Evolutionary conservation across 129 eudicot genomes (phyloP).

Genomic region (Saposhnikovia divaricata): DNA sequence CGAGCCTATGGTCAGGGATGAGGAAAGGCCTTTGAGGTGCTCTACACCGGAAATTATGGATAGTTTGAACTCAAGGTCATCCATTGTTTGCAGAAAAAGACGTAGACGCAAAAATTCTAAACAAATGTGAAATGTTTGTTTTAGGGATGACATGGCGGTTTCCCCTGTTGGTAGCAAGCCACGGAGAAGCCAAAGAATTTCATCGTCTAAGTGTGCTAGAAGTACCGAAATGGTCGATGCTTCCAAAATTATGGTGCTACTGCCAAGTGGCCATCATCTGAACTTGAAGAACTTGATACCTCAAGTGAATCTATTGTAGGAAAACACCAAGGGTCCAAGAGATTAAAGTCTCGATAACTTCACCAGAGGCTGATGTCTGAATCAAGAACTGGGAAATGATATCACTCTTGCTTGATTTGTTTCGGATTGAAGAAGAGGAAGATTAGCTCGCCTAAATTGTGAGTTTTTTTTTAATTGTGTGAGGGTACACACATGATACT

Average conservation of each 20-base stretch:
- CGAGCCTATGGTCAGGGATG: not conserved
- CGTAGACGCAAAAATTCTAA: not conserved
- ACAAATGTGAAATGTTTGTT: not conserved
- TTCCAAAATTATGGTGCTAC: not conserved
- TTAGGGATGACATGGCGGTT: conserved; percentile 17
- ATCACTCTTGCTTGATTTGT: conserved; percentile 3
- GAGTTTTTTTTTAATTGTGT: not conserved
- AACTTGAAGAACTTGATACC: not conserved
- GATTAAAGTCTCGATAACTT: not conserved
- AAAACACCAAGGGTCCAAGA: not conserved
- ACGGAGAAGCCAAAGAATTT: not conserved
- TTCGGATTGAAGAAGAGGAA: conserved; percentile 1
- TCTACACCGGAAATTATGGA: conserved; percentile 19
- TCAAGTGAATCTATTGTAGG: not conserved
- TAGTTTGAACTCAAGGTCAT: conserved; percentile 4
- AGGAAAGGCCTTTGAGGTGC: conserved; percentile 13
- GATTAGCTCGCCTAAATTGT: not conserved
- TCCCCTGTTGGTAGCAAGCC: conserved; percentile 18
- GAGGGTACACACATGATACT: not conserved
- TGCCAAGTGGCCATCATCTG: conserved; percentile 2
- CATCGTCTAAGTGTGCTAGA: not conserved
- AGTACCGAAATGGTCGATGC: not conserved
- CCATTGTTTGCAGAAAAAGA: not conserved
- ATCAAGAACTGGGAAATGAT: conserved; percentile 10
- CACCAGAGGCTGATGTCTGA: not conserved